These are phyloP conservation scores for Schizosaccharomyces versatilis DNA, from an alignment of 1,139 yeast genomes.

Conservation along the genomic window DNA sequence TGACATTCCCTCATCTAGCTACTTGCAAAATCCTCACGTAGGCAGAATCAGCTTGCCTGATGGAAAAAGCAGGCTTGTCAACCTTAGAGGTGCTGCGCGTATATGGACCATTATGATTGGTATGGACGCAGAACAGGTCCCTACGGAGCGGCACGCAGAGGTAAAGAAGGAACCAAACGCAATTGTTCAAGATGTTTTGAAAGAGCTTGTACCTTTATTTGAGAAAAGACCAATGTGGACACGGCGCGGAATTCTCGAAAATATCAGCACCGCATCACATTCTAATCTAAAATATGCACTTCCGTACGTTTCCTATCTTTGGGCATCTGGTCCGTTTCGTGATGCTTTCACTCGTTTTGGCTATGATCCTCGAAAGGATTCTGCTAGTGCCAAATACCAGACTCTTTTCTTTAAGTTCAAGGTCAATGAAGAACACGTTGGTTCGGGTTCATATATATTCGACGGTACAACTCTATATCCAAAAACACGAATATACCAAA, in stretches of 20 bases:
- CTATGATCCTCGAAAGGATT: constrained; percentile 43
- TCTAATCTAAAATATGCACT: constrained; percentile 44
- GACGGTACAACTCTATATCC: constrained; percentile 48
- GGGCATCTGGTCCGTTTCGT: constrained; percentile 87
- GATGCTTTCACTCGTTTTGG: constrained; percentile 69
- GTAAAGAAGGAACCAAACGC: constrained; percentile 20
- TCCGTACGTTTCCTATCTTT: constrained; percentile 62
- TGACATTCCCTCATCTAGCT: constrained; percentile 12
- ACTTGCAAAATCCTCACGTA: constrained; percentile 36
- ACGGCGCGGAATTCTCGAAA: constrained; percentile 43
- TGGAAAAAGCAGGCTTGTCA: constrained; percentile 2
- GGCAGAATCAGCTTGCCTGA: constrained; percentile 20
- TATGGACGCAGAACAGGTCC: constrained; percentile 16
- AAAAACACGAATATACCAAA: constrained; percentile 45
- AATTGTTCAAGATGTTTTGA: constrained; percentile 24
- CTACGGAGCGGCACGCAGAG: constrained; percentile 25
- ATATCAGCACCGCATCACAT: constrained; percentile 27
- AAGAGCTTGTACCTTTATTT: constrained; percentile 33
- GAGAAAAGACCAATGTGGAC: constrained; percentile 68
- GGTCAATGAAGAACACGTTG: constrained; percentile 5
- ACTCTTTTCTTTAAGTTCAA: constrained; percentile 50
- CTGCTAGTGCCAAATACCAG: constrained; percentile 44
- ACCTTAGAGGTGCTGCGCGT: constrained; percentile 3
- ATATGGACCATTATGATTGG: constrained; percentile 4
- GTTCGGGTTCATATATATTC: constrained; percentile 35